Evolutionary conservation across 352 stramenopile species (phyloP), one percentile per base, ranked within the genome.

Genomic region (Phytophthora pini): DNA sequence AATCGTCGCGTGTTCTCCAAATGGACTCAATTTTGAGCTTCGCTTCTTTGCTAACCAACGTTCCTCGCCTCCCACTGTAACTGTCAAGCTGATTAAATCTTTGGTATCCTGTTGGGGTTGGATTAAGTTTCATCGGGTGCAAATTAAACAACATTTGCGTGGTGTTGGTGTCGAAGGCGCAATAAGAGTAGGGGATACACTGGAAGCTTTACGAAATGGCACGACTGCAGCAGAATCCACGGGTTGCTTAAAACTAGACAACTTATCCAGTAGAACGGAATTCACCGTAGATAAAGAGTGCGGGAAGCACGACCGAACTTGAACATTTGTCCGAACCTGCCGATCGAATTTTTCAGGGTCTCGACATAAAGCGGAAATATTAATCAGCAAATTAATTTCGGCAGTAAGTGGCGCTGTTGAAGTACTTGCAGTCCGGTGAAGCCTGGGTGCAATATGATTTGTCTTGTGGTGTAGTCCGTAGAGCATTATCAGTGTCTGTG

Each of bases 401-500:
- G 11, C 20, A 22, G 54, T 38, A 26, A 7, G 9, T 43, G n/a
- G 22, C 13, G 31, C 31, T 36, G 31, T 36, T 13, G 31, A 36
- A 13, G 31, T 36, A 36, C 31, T 36, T 12, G 31, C 13, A 38
- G 24, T 24, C 4, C 31, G 38, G 12, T 29, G 34, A 36, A 61
- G 36, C 2, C 22, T 36, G 4, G 52, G 39, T 31, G 40, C 26
- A 36, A 60, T 52, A 5, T 8, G 6, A 6, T 12, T 10, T 13
- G 48, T 54, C 39, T 34, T 29, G 41, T 44, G 36, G n/a, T 63
- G 44, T 1, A 68, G 15, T 27, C 60, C 44, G 11, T 62, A 63
- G 5, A 68, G 2, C 60, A 68, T 63, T 17, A 59, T 59, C 12
- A 56, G 5, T 1, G 53, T 68, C 24, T 68, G 57, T 2, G 44